phyloP scores from a whole-genome alignment of 305 asterid species.

The Petunia hybrid region DNA sequence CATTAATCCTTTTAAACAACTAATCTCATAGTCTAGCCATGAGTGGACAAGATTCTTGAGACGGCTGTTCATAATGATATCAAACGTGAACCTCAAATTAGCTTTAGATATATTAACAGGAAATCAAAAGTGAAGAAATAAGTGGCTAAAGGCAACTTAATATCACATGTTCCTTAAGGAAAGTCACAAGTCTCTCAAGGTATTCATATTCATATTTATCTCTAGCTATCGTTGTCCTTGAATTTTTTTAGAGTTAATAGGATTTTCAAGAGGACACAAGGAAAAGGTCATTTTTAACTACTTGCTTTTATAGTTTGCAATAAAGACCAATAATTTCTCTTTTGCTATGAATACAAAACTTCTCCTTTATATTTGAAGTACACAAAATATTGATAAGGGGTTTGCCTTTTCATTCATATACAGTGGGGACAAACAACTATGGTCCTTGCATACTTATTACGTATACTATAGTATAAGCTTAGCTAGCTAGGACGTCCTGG shows the following conservation, averaged over 20 bases:
- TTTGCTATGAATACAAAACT: not conserved
- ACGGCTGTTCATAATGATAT: constrained; percentile 7
- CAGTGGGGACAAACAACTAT: constrained; percentile 22
- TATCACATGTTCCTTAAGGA: constrained; percentile 26
- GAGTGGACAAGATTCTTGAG: constrained; percentile 20
- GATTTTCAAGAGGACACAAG: constrained; percentile 29
- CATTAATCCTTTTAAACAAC: not conserved
- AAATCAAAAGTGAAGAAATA: constrained; percentile 24
- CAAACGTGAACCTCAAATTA: constrained; percentile 6
- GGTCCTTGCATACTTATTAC: not conserved
- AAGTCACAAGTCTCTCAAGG: constrained; percentile 31
- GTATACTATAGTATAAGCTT: not conserved
- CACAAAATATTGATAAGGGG: constrained; percentile 7
- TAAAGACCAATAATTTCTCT: not conserved
- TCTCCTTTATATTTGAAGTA: not conserved
- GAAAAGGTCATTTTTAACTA: constrained; percentile 7
- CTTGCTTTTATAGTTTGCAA: constrained; percentile 10
- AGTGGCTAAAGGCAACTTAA: constrained; percentile 4
- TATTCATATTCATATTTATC: constrained; percentile 4
- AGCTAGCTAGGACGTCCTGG: not conserved
- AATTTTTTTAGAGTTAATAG: constrained; percentile 13
- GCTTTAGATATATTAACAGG: not conserved
- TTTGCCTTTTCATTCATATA: constrained; percentile 19
- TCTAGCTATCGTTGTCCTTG: constrained; percentile 3
- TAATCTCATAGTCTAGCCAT: constrained; percentile 7